Evolutionary conservation across 2,329 filamentous ascomycete genomes (phyloP).

Genomic region (Capronia americana): DNA sequence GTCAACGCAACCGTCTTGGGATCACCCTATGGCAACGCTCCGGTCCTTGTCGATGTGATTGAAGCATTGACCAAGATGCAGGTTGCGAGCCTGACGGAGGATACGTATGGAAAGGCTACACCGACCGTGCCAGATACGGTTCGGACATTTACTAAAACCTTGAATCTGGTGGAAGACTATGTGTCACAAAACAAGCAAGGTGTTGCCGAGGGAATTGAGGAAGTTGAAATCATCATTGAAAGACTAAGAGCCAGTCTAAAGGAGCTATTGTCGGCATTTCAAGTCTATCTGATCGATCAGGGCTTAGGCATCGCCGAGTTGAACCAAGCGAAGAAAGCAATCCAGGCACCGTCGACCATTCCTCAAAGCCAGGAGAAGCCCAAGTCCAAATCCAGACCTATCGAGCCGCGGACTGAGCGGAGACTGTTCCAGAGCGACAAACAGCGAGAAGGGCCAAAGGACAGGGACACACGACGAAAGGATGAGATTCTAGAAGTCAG

Average conservation of each 20-base stretch:
- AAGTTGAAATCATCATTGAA: constrained; percentile 73
- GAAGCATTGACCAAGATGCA: constrained; percentile 72
- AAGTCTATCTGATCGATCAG: constrained; percentile 73
- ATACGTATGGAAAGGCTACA: constrained; percentile 85
- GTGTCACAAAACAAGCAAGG: constrained; percentile 64
- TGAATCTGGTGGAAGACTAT: constrained; percentile 73
- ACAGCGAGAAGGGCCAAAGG: constrained; percentile 5
- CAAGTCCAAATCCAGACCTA: constrained; percentile 3
- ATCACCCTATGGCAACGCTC: constrained; percentile 71
- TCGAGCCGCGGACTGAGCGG: constrained; percentile 16
- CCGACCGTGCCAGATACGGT: constrained; percentile 77
- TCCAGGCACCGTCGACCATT: constrained; percentile 37
- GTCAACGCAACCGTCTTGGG: constrained; percentile 74
- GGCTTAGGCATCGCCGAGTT: constrained; percentile 74
- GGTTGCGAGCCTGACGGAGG: constrained; percentile 76
- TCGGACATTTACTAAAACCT: constrained; percentile 71
- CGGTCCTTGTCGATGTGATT: constrained; percentile 73
- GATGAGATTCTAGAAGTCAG: neutral
- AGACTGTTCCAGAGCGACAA: constrained; percentile 22
- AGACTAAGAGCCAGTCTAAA: constrained; percentile 70
- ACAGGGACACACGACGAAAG: neutral
- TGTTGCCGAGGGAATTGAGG: constrained; percentile 48
- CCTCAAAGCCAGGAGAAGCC: constrained; percentile 18
- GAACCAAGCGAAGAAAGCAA: constrained; percentile 72
- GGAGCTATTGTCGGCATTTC: constrained; percentile 73